These are phyloP conservation scores for grape (Vitis vinifera) DNA, from an alignment of 164 flowering plant genomes.

Conservation along the genomic window DNA sequence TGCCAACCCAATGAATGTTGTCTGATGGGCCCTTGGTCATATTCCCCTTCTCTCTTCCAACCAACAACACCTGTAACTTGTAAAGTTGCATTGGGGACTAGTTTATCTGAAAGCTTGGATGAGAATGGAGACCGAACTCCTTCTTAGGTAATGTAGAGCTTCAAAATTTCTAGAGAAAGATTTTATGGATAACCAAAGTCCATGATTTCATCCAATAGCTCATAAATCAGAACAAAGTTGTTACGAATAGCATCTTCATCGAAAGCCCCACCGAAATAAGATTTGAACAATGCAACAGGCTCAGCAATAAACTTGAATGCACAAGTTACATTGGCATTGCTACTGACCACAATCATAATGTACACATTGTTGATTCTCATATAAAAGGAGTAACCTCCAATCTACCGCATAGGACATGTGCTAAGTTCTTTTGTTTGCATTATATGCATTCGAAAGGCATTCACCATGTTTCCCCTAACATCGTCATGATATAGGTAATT, in stretches of 20 bases:
- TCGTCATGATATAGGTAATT: constrained; percentile 98
- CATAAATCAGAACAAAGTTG: constrained; percentile 94
- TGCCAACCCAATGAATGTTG: too few species aligned
- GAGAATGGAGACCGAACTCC: too few species aligned
- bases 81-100: too few species aligned
- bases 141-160: too few species aligned
- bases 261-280: constrained; percentile 98
- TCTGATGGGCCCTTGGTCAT: too few species aligned
- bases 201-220: constrained; percentile 66
- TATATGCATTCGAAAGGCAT: constrained; percentile 94
- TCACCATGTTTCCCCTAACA: constrained; percentile 99
- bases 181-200: too few species aligned
- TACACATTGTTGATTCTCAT: constrained; percentile 99
- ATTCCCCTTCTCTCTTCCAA: constrained; percentile 21
- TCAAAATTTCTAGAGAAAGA: too few species aligned
- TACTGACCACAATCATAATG: constrained; percentile 98
- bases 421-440: constrained; percentile 99
- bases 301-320: constrained; percentile 98
- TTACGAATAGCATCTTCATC: constrained; percentile 99
- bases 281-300: constrained; percentile 95
- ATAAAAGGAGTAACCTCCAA: constrained; percentile 98
- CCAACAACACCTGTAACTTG: too few species aligned
- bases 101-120: too few species aligned
- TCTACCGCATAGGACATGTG: constrained; percentile 95
- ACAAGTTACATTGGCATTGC: constrained; percentile 97